A percentile compares a stretch with the other conserved stretches of the same genome.
Evolutionary conservation across 495 filamentous ascomycete species (phyloP).

Genomic region (Extremus antarcticus): DNA sequence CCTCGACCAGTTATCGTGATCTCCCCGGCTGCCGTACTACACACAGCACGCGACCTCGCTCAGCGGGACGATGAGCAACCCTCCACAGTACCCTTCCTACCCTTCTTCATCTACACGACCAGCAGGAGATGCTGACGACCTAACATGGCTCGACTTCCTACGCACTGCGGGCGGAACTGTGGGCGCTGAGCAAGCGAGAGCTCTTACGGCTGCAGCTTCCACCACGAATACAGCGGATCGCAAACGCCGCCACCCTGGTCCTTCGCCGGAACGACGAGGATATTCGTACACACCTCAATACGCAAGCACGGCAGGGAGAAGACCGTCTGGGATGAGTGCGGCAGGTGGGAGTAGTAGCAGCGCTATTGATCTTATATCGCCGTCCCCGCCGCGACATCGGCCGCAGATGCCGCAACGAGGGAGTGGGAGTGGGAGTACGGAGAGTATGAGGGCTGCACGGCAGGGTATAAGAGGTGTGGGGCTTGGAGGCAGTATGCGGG

Average conservation of each 20-base stretch:
- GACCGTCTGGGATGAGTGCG: not conserved
- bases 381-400: not conserved
- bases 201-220: no score
- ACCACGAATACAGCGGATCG: not conserved
- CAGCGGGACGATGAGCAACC: not conserved
- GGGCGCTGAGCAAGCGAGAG: not conserved
- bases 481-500: not conserved
- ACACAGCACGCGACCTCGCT: not conserved
- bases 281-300: not conserved
- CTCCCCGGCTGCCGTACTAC: not conserved
- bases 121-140: not conserved
- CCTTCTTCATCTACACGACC: not conserved
- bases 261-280: constrained; percentile 3
- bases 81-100: not conserved
- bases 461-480: not conserved
- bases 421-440: not conserved
- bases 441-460: not conserved
- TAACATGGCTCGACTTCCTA: constrained; percentile 15
- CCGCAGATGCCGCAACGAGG: not conserved
- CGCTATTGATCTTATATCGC: constrained; percentile 1
- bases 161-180: constrained; percentile 6
- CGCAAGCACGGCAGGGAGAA: not conserved
- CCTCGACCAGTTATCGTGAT: not conserved
- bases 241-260: constrained; percentile 3
- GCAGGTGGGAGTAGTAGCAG: not conserved